Conservation (phyloP, 2,329 filamentous ascomycete species). For the Orbilia quercus region DNA sequence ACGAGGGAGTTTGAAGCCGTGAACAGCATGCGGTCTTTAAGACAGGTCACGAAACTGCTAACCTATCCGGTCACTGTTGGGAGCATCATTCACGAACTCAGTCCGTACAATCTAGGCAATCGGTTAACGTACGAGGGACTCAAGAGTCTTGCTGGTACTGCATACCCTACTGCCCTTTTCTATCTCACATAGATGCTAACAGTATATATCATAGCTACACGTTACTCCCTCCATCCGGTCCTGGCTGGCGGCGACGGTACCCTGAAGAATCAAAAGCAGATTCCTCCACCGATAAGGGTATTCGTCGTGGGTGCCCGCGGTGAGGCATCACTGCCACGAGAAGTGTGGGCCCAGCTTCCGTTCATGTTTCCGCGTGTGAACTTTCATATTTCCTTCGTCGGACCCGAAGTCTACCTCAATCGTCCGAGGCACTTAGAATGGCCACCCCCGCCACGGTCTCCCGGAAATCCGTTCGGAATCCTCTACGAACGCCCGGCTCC, state of each 20-base stretch:
- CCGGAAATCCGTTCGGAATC: conserved; percentile 90
- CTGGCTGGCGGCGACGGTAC: conserved; percentile 69
- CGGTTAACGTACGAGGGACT: conserved; percentile 87
- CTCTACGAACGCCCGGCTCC: conserved; percentile 88
- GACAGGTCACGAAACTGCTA: conserved; percentile 89
- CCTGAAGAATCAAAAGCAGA: conserved; percentile 73
- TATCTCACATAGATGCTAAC: conserved; percentile 56
- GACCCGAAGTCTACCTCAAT: conserved; percentile 94
- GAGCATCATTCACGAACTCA: conserved; percentile 91
- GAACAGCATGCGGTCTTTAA: conserved; percentile 87
- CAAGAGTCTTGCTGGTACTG: conserved; percentile 93
- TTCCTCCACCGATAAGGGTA: conserved; percentile 86
- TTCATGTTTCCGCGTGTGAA: conserved; percentile 93
- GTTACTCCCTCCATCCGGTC: conserved; percentile 92
- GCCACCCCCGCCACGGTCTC: conserved; percentile 84
- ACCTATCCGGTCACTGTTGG: conserved; percentile 94
- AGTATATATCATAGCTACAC: conserved; percentile 72
- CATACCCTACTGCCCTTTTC: too few relatives aligned
- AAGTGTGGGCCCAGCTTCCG: conserved; percentile 93
- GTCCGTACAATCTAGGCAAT: conserved; percentile 84
- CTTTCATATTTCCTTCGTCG: conserved; percentile 92
- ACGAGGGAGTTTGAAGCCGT: conserved; percentile 90
- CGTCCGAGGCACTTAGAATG: conserved; percentile 81
- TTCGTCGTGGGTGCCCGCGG: conserved; percentile 95
- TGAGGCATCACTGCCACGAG: conserved; percentile 93